Conservation (phyloP, 2,329 filamentous ascomycete species). For the Hypoxylon sp. region DNA sequence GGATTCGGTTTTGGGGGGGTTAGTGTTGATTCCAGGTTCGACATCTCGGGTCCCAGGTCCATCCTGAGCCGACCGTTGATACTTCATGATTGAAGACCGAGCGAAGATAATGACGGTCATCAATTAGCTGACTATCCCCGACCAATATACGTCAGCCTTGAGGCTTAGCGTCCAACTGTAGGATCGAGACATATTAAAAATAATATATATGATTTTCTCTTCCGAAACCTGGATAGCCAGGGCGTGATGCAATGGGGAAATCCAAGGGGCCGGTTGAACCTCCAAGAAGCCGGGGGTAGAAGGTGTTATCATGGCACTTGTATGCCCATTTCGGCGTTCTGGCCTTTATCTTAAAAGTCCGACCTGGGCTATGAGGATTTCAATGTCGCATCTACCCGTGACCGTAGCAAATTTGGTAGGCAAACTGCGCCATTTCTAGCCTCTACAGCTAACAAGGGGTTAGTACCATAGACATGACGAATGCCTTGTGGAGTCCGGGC, state of each 20-base stretch:
- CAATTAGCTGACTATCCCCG: slow-evolving; percentile 8
- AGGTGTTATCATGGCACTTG: slow-evolving; percentile 5
- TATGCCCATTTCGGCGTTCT: slow-evolving; percentile 12
- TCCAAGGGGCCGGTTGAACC: slow-evolving; percentile 18
- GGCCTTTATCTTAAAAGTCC: slow-evolving; percentile 39
- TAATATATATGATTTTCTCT: slow-evolving; percentile 20
- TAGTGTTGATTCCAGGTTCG: slow-evolving; percentile 19
- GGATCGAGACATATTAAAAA: slow-evolving; percentile 25
- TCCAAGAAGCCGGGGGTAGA: slow-evolving; percentile 4
- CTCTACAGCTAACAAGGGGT: background rate
- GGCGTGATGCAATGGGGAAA: slow-evolving; percentile 10
- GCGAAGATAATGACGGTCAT: slow-evolving; percentile 8
- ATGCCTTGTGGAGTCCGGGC: slow-evolving; percentile 21
- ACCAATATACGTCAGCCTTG: slow-evolving; percentile 15
- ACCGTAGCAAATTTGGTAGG: slow-evolving; percentile 1
- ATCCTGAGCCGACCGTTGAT: background rate
- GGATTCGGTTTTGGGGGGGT: slow-evolving; percentile 9
- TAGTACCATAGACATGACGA: slow-evolving; percentile 16
- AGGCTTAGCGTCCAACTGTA: slow-evolving; percentile 1
- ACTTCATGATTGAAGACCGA: slow-evolving; percentile 16
- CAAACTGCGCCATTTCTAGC: background rate
- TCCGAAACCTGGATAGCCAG: background rate
- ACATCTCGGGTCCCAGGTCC: slow-evolving; percentile 15
- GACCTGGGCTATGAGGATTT: background rate
- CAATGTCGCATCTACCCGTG: slow-evolving; percentile 11